Evolutionary conservation across 768 basidiomycete genomes (phyloP), one percentile per base, ranked within the genome.

Genomic region (Leccinum fibrillosum): DNA sequence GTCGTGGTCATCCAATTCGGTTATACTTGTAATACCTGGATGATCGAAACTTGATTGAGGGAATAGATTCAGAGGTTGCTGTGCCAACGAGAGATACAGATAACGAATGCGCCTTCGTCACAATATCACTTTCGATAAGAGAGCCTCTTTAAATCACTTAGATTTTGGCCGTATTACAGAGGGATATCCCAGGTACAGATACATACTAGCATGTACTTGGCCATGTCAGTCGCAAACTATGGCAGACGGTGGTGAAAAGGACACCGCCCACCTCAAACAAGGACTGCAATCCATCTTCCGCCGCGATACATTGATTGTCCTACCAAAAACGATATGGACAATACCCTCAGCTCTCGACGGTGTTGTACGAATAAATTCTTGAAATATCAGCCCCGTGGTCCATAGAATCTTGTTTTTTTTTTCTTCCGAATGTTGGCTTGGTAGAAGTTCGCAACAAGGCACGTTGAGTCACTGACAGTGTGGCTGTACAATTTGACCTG

Each of bases 251-350:
- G 82, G 81, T 80, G 28, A 59, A 54, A 64, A 51, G 48, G 42
- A 77, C 82, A 78, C 81, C 74, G 77, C 78, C 76, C 74, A 74
- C 88, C 85, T 90, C 88, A 90, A 89, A 90, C 88, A 73, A 82
- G 81, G 85, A 86, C 78, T 52, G 57, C 56, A 49, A n/a, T 69
- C 62, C 49, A 49, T 78, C 67, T 78, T 51, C 71, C 77, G 74
- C 68, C 55, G 59, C 53, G 64, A 71, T 66, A 59, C 62, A 57
- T 42, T 53, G 34, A 55, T 52, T 63, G 54, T 57, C 58, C 62
- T 25, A 35, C 58, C 53, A 50, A 10, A 35, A 56, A 23, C 34
- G 34, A 35, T 47, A 44, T 59, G 61, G 62, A 61, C 70, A 69
- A 61, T 50, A 68, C 61, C 28, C n/a, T 56, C 45, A 55, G 44